Evolutionary conservation across 1,284 basidiomycete genomes (phyloP).

Genomic region (Phellopilus nigrolimitatus): DNA sequence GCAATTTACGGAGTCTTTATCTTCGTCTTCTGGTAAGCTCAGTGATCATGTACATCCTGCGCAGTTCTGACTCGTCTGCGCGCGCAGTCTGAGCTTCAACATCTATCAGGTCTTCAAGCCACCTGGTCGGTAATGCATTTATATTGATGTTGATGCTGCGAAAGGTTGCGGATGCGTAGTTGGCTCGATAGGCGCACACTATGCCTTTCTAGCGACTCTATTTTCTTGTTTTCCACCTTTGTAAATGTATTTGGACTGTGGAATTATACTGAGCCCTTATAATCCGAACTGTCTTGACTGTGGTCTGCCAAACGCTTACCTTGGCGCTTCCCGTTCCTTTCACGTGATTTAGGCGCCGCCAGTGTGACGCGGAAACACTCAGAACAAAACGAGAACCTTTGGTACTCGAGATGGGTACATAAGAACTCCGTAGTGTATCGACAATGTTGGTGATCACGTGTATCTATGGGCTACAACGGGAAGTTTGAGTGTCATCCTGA

Average conservation of each 20-base stretch:
- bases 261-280: not conserved
- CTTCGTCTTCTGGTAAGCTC: slow-evolving; percentile 81
- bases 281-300: too few species aligned
- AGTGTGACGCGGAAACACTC: too few species aligned
- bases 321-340: not conserved
- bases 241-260: not conserved
- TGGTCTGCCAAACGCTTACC: too few species aligned
- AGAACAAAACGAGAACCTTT: too few species aligned
- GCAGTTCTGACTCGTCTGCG: not conserved
- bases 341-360: too few species aligned
- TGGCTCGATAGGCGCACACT: not conserved
- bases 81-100: slow-evolving; percentile 65
- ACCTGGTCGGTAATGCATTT: slow-evolving; percentile 1
- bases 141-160: slow-evolving; percentile 2
- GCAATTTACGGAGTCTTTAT: slow-evolving; percentile 76
- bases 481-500: too few species aligned
- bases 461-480: too few species aligned
- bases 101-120: slow-evolving; percentile 56
- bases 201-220: not conserved
- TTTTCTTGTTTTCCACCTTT: too few species aligned
- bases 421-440: too few species aligned
- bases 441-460: too few species aligned
- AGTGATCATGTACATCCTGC: not conserved
- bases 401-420: too few species aligned
- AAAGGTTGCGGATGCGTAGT: slow-evolving; percentile 1